These are phyloP conservation scores for Pichia sporocuriosa DNA, from an alignment of 805 yeast species.

Conservation along the genomic window DNA sequence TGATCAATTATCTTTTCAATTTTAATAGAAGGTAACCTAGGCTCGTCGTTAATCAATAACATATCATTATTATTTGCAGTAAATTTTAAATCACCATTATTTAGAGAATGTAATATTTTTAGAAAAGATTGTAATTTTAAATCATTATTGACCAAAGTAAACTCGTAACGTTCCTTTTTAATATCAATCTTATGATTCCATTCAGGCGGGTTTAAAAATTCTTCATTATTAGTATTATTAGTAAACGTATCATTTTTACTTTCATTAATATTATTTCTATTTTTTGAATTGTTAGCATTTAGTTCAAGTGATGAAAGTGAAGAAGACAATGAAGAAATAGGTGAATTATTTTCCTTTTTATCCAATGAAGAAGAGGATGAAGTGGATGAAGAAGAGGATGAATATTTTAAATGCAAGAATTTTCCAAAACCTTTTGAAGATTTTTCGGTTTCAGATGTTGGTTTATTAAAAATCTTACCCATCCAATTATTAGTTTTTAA, in stretches of 20 bases:
- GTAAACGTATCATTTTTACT: constrained; percentile 1
- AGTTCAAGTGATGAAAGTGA: constrained; percentile 9
- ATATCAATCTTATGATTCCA: constrained; percentile 26
- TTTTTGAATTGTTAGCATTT: neutral
- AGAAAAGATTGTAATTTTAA: constrained; percentile 16
- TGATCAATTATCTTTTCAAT: constrained; percentile 4
- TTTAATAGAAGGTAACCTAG: constrained; percentile 19
- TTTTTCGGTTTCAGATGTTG: neutral
- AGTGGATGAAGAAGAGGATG: neutral
- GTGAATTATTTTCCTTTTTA: constrained; percentile 1
- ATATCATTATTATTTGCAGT: constrained; percentile 2
- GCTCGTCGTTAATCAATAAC: constrained; percentile 12
- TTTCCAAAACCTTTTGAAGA: constrained; percentile 2
- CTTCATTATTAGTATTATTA: neutral
- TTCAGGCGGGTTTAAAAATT: constrained; percentile 35
- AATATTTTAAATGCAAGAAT: neutral
- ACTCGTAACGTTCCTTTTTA: constrained; percentile 21
- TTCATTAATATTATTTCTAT: neutral
- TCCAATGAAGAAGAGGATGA: neutral
- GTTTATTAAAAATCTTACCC: constrained; percentile 22
- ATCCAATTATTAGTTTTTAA: constrained; percentile 18
- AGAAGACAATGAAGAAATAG: constrained; percentile 10
- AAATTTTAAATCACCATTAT: constrained; percentile 12
- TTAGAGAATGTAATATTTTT: constrained; percentile 14
- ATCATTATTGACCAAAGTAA: constrained; percentile 24